A percentile compares a stretch with the other conserved stretches of the same genome.
These are phyloP conservation scores for Flaveria floridana DNA, from an alignment of 140 eudicot genomes.

Conservation along the genomic window DNA sequence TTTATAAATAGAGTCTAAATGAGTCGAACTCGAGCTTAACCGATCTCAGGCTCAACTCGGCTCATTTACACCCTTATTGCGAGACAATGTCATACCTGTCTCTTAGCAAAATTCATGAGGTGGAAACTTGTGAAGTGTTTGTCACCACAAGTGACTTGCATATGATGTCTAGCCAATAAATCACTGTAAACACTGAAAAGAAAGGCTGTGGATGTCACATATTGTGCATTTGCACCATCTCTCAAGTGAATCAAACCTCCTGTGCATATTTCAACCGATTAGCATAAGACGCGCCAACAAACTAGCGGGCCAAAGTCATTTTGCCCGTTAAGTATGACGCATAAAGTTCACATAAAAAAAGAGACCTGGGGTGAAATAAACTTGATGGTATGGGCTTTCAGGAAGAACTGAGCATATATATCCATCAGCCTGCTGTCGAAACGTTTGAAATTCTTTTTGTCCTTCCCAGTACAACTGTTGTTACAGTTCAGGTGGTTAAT, in stretches of 20 bases:
- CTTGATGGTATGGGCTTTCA: constrained; percentile 64
- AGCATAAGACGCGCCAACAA: neutral
- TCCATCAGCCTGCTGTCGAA: constrained; percentile 60
- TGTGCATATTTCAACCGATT: constrained; percentile 17
- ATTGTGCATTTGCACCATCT: constrained; percentile 87
- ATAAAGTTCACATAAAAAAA: neutral
- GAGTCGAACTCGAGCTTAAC: too few species aligned
- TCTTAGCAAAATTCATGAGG: constrained; percentile 58
- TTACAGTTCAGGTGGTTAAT: neutral
- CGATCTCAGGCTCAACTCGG: too few species aligned
- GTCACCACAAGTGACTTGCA: constrained; percentile 54
- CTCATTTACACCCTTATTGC: too few species aligned
- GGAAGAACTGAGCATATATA: constrained; percentile 64
- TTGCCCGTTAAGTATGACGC: neutral
- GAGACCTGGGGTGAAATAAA: constrained; percentile 61
- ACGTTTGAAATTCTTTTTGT: constrained; percentile 41
- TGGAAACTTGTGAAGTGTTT: constrained; percentile 37
- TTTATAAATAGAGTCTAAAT: too few species aligned
- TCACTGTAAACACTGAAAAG: constrained; percentile 67
- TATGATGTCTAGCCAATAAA: constrained; percentile 45
- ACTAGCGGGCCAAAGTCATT: too few species aligned
- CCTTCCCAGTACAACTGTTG: constrained; percentile 61
- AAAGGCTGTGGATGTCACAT: constrained; percentile 67
- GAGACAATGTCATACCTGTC: constrained; percentile 49
- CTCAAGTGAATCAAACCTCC: constrained; percentile 79